Percentiles rank a stretch among this genome's conserved stretches.
phyloP scores from a whole-genome alignment of 257 asterid genomes.

The Ligustrum vulgare region DNA sequence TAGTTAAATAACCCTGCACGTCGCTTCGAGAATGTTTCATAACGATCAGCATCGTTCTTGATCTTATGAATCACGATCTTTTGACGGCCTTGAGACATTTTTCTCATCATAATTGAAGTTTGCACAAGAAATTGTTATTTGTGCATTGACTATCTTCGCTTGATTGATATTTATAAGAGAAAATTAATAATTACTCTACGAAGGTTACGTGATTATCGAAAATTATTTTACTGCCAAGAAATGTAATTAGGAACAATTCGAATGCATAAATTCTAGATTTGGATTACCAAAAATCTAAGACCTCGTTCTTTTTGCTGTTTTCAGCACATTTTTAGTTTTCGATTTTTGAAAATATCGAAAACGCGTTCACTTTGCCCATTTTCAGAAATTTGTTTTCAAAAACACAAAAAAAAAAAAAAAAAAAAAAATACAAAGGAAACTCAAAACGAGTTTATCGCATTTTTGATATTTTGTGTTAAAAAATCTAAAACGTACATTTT shows the following conservation, averaged over 20 bases:
- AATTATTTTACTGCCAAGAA: background rate
- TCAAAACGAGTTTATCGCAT: too few relatives aligned
- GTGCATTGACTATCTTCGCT: background rate
- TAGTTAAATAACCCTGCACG: conserved; percentile 22
- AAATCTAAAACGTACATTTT: too few relatives aligned
- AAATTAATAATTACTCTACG: background rate
- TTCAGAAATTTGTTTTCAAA: too few relatives aligned
- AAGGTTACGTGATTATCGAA: background rate
- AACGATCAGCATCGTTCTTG: conserved; percentile 16
- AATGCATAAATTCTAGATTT: background rate
- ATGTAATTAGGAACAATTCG: background rate
- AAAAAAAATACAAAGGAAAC: too few relatives aligned
- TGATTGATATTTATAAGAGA: conserved; percentile 5
- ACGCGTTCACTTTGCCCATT: too few relatives aligned
- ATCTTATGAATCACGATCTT: conserved; percentile 28
- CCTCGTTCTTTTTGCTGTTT: too few relatives aligned
- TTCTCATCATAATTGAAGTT: conserved; percentile 23
- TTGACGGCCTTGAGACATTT: conserved; percentile 31
- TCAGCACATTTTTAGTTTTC: too few relatives aligned
- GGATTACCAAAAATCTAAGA: background rate
- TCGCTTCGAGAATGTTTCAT: conserved; percentile 35
- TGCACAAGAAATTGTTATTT: background rate
- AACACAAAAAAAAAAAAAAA: too few relatives aligned
- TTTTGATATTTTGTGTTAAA: too few relatives aligned
- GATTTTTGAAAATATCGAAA: too few relatives aligned